Percentiles rank a stretch among this genome's conserved stretches.
phyloP scores from a whole-genome alignment of 2,329 filamentous ascomycete genomes.

The Penicillium nordicum region DNA sequence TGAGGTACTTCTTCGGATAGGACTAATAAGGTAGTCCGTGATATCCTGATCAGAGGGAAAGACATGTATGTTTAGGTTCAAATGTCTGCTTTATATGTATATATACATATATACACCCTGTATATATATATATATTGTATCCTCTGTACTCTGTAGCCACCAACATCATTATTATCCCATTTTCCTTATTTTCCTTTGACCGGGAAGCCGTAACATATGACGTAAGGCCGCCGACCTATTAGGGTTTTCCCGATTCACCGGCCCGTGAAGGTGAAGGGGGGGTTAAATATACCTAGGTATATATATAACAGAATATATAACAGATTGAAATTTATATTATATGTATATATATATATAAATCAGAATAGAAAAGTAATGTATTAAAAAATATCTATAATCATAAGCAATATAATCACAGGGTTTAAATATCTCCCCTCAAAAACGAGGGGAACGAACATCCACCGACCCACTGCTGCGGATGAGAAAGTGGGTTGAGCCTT shows the following conservation, averaged over 20 bases:
- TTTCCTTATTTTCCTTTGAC: slow-evolving; percentile 1
- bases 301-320: not conserved
- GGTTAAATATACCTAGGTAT: too few relatives aligned
- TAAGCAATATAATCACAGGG: not conserved
- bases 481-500: slow-evolving; percentile 34
- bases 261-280: slow-evolving; percentile 10
- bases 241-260: slow-evolving; percentile 21
- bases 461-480: slow-evolving; percentile 32
- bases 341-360: too few relatives aligned
- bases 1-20: not conserved
- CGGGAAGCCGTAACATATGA: slow-evolving; percentile 27
- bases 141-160: not conserved
- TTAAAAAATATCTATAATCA: not conserved
- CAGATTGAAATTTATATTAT: not conserved
- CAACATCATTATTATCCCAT: slow-evolving; percentile 18
- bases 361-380: not conserved
- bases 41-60: not conserved
- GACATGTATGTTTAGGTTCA: not conserved
- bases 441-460: slow-evolving; percentile 26
- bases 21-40: not conserved
- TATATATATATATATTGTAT: not conserved
- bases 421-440: slow-evolving; percentile 4
- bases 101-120: not conserved
- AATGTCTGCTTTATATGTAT: not conserved
- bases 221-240: slow-evolving; percentile 20